Conservation (phyloP, 1,139 yeast species). For the Waltiozyma sp. region DNA sequence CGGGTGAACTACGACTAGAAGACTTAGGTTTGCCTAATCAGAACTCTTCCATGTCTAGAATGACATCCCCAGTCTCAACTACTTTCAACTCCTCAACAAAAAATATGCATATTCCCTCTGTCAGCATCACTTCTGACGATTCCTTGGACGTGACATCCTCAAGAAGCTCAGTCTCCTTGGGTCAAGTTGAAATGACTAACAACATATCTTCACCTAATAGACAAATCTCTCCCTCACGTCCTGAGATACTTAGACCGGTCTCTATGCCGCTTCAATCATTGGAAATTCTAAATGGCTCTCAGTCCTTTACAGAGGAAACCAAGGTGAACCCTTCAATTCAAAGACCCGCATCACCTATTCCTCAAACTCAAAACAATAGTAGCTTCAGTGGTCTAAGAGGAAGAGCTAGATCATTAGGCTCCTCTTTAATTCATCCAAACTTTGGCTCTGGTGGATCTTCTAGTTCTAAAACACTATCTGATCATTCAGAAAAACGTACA, state of each 20-base stretch:
- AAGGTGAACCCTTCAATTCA: neutral
- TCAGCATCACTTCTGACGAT: neutral
- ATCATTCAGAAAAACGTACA: neutral
- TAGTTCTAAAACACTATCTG: neutral
- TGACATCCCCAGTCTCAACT: neutral
- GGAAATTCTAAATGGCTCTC: neutral
- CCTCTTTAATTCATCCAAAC: neutral
- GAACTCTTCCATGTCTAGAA: neutral
- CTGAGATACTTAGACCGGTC: neutral
- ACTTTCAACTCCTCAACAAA: too few species aligned
- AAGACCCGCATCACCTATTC: neutral
- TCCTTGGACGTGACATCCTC: neutral
- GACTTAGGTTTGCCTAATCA: slow-evolving; percentile 18
- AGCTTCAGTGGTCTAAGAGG: neutral
- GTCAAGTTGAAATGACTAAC: too few species aligned
- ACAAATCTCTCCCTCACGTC: neutral
- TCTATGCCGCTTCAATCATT: neutral
- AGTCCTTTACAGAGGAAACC: neutral
- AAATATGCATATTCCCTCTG: neutral
- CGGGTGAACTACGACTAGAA: slow-evolving; percentile 57
- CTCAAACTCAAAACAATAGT: neutral
- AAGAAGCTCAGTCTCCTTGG: too few species aligned
- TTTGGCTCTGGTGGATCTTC: neutral
- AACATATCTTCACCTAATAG: slow-evolving; percentile 7
- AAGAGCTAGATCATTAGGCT: neutral